Base-by-base conservation (phyloP, 2,329 filamentous ascomycete genomes). In the Aplosporella prunicola region DNA sequence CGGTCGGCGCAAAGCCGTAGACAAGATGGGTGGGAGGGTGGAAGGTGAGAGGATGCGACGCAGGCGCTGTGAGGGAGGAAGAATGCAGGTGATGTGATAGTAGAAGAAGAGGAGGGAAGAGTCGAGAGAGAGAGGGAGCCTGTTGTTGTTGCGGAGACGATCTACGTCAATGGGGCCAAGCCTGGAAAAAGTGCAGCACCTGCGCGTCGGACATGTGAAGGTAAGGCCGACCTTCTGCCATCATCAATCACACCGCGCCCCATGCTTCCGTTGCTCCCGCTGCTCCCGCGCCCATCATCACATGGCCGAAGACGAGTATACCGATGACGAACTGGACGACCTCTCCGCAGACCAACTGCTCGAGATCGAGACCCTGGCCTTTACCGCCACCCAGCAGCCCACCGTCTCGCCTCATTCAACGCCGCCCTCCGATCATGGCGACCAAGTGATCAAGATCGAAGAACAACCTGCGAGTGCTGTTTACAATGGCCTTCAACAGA, bases 271-370 rank as follows among this genome's bases (percentile, higher is more conserved):
- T 27, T 27, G 10, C 11, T 15, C 16, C n/a, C n/a, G 9, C 23
- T 16, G 17, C 33, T 8, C 10, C 28, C 26, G 30, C 15, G 11
- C 25, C 25, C 29, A 13, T 38, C 38, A 44, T 48, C 49, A 45
- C 44, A 54, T 53, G 48, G 46, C 53, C 38, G 45, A 55, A 48
- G 59, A 62, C 41, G 61, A 66, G n/a, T n/a, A n/a, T n/a, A n/a
- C n/a, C 45, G 63, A 69, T 41, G 65, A 62, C 46, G 64, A 61
- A 49, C 51, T 69, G 37, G 63, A 66, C 46, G 55, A 56, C 43
- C 54, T 70, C 30, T 63, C 66, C 22, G 55, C 57, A 35, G 61
- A 64, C 45, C 56, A 64, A 17, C 54, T 70, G 23, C 53, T 59
- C 24, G 55, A 65, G 40, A 58, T 70, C 16, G 67, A 70, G 49